phyloP scores from a whole-genome alignment of 805 yeast species.

The Cyberlindnera petersonii region DNA sequence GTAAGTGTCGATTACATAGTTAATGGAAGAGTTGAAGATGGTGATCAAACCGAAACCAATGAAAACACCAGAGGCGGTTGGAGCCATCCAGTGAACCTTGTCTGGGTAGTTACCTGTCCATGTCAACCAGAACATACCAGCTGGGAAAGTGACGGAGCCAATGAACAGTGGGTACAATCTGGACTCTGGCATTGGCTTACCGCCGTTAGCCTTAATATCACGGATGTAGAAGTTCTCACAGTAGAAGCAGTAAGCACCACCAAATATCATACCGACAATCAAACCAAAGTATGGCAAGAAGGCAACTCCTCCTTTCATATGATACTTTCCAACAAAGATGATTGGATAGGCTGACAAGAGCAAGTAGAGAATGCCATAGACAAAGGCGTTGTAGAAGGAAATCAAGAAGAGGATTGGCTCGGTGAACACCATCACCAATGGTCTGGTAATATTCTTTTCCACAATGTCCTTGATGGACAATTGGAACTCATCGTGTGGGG shows the following conservation, averaged over 20 bases:
- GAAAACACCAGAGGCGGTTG: constrained; percentile 60
- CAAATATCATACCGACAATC: constrained; percentile 61
- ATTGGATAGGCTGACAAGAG: constrained; percentile 74
- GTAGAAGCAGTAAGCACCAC: constrained; percentile 49
- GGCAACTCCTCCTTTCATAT: constrained; percentile 57
- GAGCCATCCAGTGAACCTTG: constrained; percentile 77
- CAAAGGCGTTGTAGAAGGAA: constrained; percentile 69
- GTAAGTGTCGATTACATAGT: constrained; percentile 71
- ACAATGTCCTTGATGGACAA: constrained; percentile 55
- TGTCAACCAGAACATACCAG: constrained; percentile 80
- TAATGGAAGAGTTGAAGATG: constrained; percentile 65
- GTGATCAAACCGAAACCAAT: constrained; percentile 66
- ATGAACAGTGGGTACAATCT: constrained; percentile 73
- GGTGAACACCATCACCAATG: constrained; percentile 56
- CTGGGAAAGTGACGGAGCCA: constrained; percentile 68
- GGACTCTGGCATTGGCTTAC: constrained; percentile 70
- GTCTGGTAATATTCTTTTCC: constrained; percentile 53
- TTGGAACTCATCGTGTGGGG: constrained; percentile 66
- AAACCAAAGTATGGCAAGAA: constrained; percentile 80
- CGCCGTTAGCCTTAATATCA: constrained; percentile 47
- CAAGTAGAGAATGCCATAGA: constrained; percentile 75
- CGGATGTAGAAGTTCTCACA: constrained; percentile 50
- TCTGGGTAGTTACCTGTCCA: constrained; percentile 82
- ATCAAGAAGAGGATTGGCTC: constrained; percentile 74
- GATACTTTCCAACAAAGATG: constrained; percentile 60